A percentile compares a stretch with the other conserved stretches of the same genome.
These are phyloP conservation scores for Trypanosoma conorhini DNA, from an alignment of 208 protist genomes.

Conservation along the genomic window DNA sequence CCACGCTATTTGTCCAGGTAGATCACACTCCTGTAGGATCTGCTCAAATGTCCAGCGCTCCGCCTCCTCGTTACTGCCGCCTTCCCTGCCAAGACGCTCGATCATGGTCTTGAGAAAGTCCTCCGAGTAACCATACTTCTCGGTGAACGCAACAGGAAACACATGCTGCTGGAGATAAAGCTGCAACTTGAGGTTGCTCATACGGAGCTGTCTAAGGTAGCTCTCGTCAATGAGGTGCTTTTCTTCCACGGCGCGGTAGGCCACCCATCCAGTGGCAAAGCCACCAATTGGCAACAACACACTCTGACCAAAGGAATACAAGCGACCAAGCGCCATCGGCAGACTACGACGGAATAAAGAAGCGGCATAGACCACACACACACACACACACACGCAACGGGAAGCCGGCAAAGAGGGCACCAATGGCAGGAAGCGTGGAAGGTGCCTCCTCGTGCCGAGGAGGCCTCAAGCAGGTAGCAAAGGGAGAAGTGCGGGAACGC, in stretches of 20 bases:
- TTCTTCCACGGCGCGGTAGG: constrained; percentile 49
- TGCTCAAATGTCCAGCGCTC: constrained; percentile 79
- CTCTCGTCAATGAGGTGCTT: constrained; percentile 35
- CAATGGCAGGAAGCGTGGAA: not conserved
- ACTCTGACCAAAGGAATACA: constrained; percentile 16
- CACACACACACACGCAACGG: not conserved
- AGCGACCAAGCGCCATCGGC: not conserved
- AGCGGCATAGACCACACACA: too few relatives aligned
- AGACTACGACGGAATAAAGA: too few relatives aligned
- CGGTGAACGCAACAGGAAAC: constrained; percentile 45
- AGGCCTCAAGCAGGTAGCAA: too few relatives aligned
- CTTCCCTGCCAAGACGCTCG: constrained; percentile 44
- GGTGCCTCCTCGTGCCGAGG: not conserved
- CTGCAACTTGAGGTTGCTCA: constrained; percentile 66
- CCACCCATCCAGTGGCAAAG: constrained; percentile 68
- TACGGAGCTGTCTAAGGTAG: constrained; percentile 43
- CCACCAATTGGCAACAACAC: constrained; percentile 49
- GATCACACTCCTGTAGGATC: constrained; percentile 65
- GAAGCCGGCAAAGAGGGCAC: constrained; percentile 9
- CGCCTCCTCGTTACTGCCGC: constrained; percentile 32
- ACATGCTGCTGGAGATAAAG: constrained; percentile 45
- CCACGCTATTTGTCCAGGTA: constrained; percentile 74
- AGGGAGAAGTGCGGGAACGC: too few relatives aligned
- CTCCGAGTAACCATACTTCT: constrained; percentile 61
- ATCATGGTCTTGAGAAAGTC: constrained; percentile 54